A percentile compares a stretch with the other conserved stretches of the same genome.
Evolutionary conservation across 768 basidiomycete species (phyloP).

Genomic region (Kwoniella sp.): DNA sequence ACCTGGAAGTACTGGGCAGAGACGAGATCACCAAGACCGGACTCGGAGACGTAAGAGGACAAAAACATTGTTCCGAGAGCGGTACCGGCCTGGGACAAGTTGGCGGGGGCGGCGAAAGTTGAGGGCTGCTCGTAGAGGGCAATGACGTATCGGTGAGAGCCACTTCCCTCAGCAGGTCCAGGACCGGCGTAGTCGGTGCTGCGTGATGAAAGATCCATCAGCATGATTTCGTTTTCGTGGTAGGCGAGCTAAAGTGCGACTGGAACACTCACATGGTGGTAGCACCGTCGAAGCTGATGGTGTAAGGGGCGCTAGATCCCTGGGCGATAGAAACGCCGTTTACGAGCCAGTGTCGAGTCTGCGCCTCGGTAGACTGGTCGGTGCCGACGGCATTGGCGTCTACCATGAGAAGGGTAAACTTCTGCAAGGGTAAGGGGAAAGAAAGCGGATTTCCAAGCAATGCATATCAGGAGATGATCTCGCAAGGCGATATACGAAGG

Average conservation of each 20-base stretch:
- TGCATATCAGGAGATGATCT: too few relatives aligned
- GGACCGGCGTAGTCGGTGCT: slow-evolving; percentile 74
- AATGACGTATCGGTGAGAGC: slow-evolving; percentile 76
- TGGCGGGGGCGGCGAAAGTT: slow-evolving; percentile 65
- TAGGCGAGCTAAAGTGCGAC: too few relatives aligned
- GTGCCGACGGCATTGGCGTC: slow-evolving; percentile 72
- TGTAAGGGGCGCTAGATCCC: slow-evolving; percentile 34
- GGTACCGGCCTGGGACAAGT: slow-evolving; percentile 61
- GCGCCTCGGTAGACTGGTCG: slow-evolving; percentile 58
- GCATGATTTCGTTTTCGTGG: too few relatives aligned
- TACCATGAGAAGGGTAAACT: slow-evolving; percentile 72
- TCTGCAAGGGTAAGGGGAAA: slow-evolving; percentile 17
- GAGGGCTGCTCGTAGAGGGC: slow-evolving; percentile 68
- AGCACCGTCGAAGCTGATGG: slow-evolving; percentile 45
- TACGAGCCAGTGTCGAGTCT: slow-evolving; percentile 77
- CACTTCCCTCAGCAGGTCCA: slow-evolving; percentile 68
- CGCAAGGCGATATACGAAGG: too few relatives aligned
- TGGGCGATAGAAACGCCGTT: slow-evolving; percentile 61
- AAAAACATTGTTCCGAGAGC: slow-evolving; percentile 65
- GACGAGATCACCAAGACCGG: slow-evolving; percentile 65
- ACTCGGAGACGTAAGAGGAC: slow-evolving; percentile 62
- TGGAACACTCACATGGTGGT: slow-evolving; percentile 40
- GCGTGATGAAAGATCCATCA: too few relatives aligned
- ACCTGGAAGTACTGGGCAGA: slow-evolving; percentile 76
- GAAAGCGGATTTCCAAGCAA: background rate